Conservation (phyloP, 805 yeast genomes). For the Naumovozyma baii region DNA sequence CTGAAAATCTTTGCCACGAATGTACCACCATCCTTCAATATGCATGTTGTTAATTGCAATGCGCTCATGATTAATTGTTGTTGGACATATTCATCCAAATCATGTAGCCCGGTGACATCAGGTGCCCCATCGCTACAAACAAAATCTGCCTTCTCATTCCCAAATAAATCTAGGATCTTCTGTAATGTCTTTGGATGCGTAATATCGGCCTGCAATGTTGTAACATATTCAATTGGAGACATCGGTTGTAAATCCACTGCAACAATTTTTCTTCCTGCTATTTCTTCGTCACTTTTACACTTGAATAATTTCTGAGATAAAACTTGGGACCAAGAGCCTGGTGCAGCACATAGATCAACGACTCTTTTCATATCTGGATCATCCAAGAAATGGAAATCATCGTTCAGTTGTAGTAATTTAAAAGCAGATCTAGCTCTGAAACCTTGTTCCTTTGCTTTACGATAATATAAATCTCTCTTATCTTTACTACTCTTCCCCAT, state of each 20-base stretch:
- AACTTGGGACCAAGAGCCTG: slow-evolving; percentile 98
- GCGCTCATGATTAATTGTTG: slow-evolving; percentile 91
- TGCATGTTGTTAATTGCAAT: slow-evolving; percentile 79
- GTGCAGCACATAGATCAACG: slow-evolving; percentile 97
- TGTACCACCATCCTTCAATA: slow-evolving; percentile 79
- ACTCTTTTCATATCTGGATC: slow-evolving; percentile 60
- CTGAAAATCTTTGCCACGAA: slow-evolving; percentile 95
- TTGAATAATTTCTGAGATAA: slow-evolving; percentile 58
- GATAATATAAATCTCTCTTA: slow-evolving; percentile 81
- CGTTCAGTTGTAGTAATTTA: slow-evolving; percentile 82
- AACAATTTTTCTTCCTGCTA: slow-evolving; percentile 57
- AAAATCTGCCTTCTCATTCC: slow-evolving; percentile 88
- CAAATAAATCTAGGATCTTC: slow-evolving; percentile 69
- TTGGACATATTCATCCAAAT: slow-evolving; percentile 92
- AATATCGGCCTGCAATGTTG: slow-evolving; percentile 88
- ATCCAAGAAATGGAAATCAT: slow-evolving; percentile 73
- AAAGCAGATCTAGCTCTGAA: slow-evolving; percentile 97
- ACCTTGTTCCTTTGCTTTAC: slow-evolving; percentile 96
- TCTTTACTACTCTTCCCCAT: slow-evolving; percentile 97
- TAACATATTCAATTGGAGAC: slow-evolving; percentile 91
- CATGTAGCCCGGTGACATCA: slow-evolving; percentile 95
- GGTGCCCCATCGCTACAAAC: slow-evolving; percentile 98
- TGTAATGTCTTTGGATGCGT: slow-evolving; percentile 87
- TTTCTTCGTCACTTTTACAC: slow-evolving; percentile 26
- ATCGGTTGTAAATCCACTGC: slow-evolving; percentile 96